Evolutionary conservation across 768 basidiomycete species (phyloP), one percentile per base, ranked within the genome.

Genomic region (Ramaria sp.): DNA sequence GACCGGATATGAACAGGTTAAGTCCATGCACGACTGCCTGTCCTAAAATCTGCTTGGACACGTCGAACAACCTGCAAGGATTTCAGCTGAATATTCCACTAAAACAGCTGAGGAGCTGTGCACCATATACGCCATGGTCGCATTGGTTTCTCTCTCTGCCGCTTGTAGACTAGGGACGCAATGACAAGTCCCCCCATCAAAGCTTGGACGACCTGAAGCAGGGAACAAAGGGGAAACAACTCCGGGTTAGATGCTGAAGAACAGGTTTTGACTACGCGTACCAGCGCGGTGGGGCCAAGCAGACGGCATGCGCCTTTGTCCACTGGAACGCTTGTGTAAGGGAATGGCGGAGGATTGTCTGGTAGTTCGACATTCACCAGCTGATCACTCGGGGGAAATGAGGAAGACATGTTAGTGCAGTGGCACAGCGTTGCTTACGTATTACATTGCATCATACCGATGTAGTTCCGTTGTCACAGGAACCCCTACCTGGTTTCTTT

Each of bases 51-150:
- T 97, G 94, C 66, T 96, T 96, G 2, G 83, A 85, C 4, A 96
- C 87, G 62, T 96, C 93, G 66, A 88, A 92, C n/a, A 87, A 64
- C 91, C 88, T 91, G 28, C 48, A 42, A 36, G 38, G 32, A 18
- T 49, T 52, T 27, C 30, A 36, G 38, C 59, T 47, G 15, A 15
- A 20, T 13, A 2, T 12, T 32, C 34, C 16, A 48, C 38, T 22
- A 18, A 55, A 49, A 62, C 43, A 63, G 61, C 47, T 36, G 13
- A 45, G 37, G 39, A 48, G 9, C 24, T 41, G 59, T 79, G 56
- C 61, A 86, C 91, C 95, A 98, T 70, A 96, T 95, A 61, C 77
- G 74, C 95, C 95, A 98, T 18, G 83, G 87, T 27, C 95, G 79
- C 65, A 83, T 89, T 15, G 82, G 83, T 25, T 76, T 73, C 70